Conservation (phyloP, 257 asterid genomes). For the Oldenlandia corymbosa region DNA sequence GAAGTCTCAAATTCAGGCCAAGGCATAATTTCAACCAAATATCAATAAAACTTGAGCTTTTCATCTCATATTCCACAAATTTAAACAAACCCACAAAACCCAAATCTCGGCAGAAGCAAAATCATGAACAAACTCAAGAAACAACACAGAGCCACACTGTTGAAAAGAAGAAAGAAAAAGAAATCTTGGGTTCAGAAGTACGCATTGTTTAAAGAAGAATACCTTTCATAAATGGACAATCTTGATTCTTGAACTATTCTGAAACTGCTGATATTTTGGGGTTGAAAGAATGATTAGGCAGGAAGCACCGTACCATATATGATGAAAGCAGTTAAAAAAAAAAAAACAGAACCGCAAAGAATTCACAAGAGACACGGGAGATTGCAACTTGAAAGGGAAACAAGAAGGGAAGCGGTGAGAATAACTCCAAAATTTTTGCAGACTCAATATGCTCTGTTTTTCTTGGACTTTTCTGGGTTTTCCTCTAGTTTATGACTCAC, state of each 20-base stretch:
- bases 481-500: not conserved
- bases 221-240: slow-evolving; percentile 20
- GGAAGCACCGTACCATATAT: not conserved
- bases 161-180: not conserved
- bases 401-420: slow-evolving; percentile 5
- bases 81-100: not conserved
- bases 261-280: slow-evolving; percentile 8
- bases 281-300: slow-evolving; percentile 14
- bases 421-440: slow-evolving; percentile 5
- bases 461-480: slow-evolving; percentile 11
- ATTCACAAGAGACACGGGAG: not conserved
- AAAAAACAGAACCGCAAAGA: slow-evolving; percentile 18
- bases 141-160: not conserved
- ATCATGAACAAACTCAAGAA: not conserved
- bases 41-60: slow-evolving; percentile 4
- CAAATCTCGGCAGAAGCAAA: not conserved
- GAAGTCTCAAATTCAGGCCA: not conserved
- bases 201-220: not conserved
- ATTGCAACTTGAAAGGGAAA: slow-evolving; percentile 3
- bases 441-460: slow-evolving; percentile 6
- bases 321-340: not conserved
- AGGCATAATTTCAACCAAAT: slow-evolving; percentile 1
- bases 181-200: not conserved
- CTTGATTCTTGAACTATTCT: slow-evolving; percentile 3
- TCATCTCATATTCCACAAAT: not conserved